Base-by-base conservation (phyloP, 768 basidiomycete species). In the Stropharia rugosoannulata region DNA sequence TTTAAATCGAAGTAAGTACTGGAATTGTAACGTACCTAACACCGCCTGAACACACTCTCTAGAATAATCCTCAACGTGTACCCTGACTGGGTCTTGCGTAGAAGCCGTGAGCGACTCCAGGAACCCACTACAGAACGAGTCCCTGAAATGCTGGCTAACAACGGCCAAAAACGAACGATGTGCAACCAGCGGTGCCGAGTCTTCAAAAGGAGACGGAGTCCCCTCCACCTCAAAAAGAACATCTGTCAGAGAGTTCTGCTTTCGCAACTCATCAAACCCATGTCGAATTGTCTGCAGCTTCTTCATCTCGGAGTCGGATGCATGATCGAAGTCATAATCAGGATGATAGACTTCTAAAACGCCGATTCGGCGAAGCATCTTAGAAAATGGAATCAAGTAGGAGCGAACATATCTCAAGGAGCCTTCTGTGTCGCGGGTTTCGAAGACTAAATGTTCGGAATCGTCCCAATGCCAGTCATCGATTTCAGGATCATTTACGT, bases 121-220 rank as follows among this genome's bases (percentile, higher is more conserved):
- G 46, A 66, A 69, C 5, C 50, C 59, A 18, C 60, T 68, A 12
- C 60, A 65, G 54, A 77, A 73, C 15, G 60, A 49, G 45, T 67
- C 59, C 13, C 57, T 51, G 58, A 78, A 75, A 55, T 71, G 62
- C 12, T 65, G 60, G 58, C 68, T 70, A 35, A 59, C 67, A 4
- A 70, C 72, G 13, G 71, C 70, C 35, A 81, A 62, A 54, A 76
- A 75, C 3, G 66, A 55, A 4, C 75, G 72, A 59, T 80, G 80
- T 1, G 74, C 78, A 4, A 64, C 63, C n/a, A 77, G 63, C 4
- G 29, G 43, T 2, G 44, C 35, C n/a, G 41, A 54, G 4, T 53
- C 60, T 15, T 55, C 59, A 6, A 45, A 44, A 29, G 36, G 27
- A 41, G 22, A 65, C 62, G 10, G 60, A 54, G 3, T 65, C 62